phyloP scores from a whole-genome alignment of 73 alveolate genomes.

The Paramecium pentaurelia region DNA sequence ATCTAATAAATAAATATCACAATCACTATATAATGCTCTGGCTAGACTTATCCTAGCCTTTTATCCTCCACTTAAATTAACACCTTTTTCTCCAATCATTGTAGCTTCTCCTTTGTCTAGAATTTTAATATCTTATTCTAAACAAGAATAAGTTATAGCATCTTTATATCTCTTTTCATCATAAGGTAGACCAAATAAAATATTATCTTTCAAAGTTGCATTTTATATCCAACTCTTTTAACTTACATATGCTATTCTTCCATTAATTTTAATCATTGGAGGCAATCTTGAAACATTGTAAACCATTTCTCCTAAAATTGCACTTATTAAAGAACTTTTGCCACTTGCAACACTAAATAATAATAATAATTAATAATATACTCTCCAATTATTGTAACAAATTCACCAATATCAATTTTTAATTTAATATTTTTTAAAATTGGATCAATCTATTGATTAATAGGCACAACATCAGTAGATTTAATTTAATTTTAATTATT shows the following conservation, averaged over 20 bases:
- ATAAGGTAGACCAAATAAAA: slow-evolving; percentile 79
- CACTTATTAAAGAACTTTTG: slow-evolving; percentile 49
- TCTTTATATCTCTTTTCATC: slow-evolving; percentile 79
- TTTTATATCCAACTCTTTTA: slow-evolving; percentile 93
- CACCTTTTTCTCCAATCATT: slow-evolving; percentile 95
- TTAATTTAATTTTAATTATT: not conserved
- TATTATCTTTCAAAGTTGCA: slow-evolving; percentile 91
- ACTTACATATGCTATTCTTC: slow-evolving; percentile 68
- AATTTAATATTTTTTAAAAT: slow-evolving; percentile 24
- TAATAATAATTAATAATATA: not conserved
- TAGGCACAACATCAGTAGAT: not conserved
- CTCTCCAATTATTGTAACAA: slow-evolving; percentile 52
- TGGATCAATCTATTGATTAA: not conserved
- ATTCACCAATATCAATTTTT: slow-evolving; percentile 14
- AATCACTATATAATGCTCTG: slow-evolving; percentile 86
- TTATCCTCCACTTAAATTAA: slow-evolving; percentile 96
- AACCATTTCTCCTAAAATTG: slow-evolving; percentile 53
- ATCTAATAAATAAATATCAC: slow-evolving; percentile 77
- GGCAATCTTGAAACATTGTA: not conserved
- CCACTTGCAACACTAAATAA: slow-evolving; percentile 62
- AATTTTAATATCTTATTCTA: slow-evolving; percentile 84
- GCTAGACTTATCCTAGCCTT: slow-evolving; percentile 95
- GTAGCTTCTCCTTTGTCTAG: slow-evolving; percentile 86
- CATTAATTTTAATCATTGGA: slow-evolving; percentile 31
- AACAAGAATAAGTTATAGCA: slow-evolving; percentile 80